phyloP scores from a whole-genome alignment of 2,329 filamentous ascomycete genomes.

The Acephala macrosclerotiorum region DNA sequence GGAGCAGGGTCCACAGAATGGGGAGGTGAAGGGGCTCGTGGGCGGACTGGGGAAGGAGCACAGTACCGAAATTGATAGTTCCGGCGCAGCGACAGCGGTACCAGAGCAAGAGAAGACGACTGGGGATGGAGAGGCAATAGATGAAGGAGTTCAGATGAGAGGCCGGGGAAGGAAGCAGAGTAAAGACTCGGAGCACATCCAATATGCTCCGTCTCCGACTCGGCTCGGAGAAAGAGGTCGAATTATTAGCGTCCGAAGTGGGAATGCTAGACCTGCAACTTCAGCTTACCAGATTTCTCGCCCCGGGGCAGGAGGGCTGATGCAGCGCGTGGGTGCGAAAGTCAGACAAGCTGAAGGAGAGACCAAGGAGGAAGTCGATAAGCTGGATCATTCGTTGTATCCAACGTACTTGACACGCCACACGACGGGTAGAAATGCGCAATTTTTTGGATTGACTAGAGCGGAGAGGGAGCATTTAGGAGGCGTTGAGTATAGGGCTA shows the following conservation, averaged over 20 bases:
- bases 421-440: conserved; percentile 57
- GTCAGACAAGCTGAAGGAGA: neutral
- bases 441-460: conserved; percentile 60
- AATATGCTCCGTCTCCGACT: conserved; percentile 3
- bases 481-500: conserved; percentile 69
- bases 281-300: conserved; percentile 20
- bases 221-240: conserved; percentile 17
- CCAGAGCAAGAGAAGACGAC: conserved; percentile 4
- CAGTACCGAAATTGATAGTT: neutral
- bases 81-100: neutral
- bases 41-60: neutral
- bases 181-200: conserved; percentile 23
- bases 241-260: conserved; percentile 29
- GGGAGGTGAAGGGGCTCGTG: too few species aligned
- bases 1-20: neutral
- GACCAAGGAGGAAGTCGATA: neutral
- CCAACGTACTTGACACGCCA: conserved; percentile 36
- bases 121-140: neutral
- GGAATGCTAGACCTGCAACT: conserved; percentile 25
- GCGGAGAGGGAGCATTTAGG: conserved; percentile 65
- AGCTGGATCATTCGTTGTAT: conserved; percentile 29
- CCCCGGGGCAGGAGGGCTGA: neutral
- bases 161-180: neutral
- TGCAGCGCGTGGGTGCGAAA: neutral
- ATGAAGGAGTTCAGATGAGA: neutral